phyloP scores from a whole-genome alignment of 345 rosid genomes.

The Citrus cavaleriei region DNA sequence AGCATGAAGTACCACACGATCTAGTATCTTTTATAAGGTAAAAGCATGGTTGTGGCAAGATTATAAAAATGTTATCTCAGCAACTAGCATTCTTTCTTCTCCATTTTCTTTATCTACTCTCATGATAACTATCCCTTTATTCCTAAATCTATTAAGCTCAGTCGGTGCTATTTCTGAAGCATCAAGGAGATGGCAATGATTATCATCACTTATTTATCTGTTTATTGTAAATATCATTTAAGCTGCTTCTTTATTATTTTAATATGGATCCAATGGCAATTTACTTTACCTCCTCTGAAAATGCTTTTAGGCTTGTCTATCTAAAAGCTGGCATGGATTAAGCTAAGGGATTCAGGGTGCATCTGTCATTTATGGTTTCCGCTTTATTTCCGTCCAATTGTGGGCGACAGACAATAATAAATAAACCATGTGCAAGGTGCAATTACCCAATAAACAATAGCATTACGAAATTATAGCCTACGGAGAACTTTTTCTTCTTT shows the following conservation, averaged over 20 bases:
- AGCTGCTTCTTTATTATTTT: background rate
- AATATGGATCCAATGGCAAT: background rate
- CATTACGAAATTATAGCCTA: background rate
- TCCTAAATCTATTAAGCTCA: background rate
- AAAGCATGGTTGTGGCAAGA: background rate
- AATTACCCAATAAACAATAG: background rate
- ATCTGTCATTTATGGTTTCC: too few relatives aligned
- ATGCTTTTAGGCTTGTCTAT: too few relatives aligned
- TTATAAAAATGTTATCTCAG: background rate
- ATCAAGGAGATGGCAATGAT: conserved; percentile 7
- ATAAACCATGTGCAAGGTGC: background rate
- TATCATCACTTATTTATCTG: background rate
- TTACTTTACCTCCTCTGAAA: background rate
- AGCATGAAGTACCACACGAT: background rate
- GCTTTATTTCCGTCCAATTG: background rate
- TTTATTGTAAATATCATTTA: background rate
- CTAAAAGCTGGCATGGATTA: background rate
- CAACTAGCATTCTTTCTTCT: background rate
- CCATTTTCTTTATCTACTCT: background rate
- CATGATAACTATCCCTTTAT: background rate
- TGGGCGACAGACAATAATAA: background rate
- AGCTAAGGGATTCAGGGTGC: background rate
- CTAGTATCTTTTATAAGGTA: background rate
- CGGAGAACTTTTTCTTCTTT: too few relatives aligned
- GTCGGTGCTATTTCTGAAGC: background rate